phyloP scores from a whole-genome alignment of 2,329 filamentous ascomycete genomes.

The Colletotrichum spinosum region DNA sequence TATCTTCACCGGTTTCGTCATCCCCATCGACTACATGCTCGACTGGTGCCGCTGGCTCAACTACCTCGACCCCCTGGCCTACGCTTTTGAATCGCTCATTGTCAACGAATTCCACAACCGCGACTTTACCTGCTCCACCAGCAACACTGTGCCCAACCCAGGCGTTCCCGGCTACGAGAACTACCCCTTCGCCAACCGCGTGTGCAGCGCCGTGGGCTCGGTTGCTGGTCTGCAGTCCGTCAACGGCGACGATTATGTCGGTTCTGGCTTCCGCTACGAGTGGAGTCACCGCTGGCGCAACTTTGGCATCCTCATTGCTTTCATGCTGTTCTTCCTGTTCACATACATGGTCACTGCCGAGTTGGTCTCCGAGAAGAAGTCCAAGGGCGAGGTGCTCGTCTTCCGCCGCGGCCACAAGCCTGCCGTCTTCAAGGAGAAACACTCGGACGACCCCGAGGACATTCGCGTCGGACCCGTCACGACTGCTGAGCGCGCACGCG shows the following conservation, averaged over 20 bases:
- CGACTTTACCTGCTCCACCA: slow-evolving; percentile 62
- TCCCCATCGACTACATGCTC: slow-evolving; percentile 76
- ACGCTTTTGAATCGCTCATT: slow-evolving; percentile 84
- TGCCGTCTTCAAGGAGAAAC: slow-evolving; percentile 68
- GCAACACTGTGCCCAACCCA: slow-evolving; percentile 56
- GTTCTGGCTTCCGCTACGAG: slow-evolving; percentile 66
- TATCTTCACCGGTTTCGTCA: slow-evolving; percentile 78
- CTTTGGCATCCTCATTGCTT: slow-evolving; percentile 75
- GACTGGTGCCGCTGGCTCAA: slow-evolving; percentile 87
- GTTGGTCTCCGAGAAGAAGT: slow-evolving; percentile 73
- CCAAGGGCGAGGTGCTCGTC: slow-evolving; percentile 81
- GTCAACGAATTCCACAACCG: slow-evolving; percentile 83
- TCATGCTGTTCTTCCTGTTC: slow-evolving; percentile 70
- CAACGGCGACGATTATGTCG: slow-evolving; percentile 68
- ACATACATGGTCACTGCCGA: slow-evolving; percentile 75
- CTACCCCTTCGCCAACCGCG: slow-evolving; percentile 52
- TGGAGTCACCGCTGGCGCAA: slow-evolving; percentile 75
- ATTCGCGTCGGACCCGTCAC: slow-evolving; percentile 61
- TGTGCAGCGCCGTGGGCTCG: slow-evolving; percentile 72
- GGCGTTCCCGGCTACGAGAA: slow-evolving; percentile 47
- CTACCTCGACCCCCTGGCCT: slow-evolving; percentile 82
- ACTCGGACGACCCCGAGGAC: slow-evolving; percentile 70
- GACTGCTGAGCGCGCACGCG: slow-evolving; percentile 55
- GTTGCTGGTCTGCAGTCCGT: slow-evolving; percentile 63
- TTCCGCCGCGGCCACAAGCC: slow-evolving; percentile 78